Evolutionary conservation across 148 eudicot species (phyloP).

Genomic region (Rhododendron simsii): DNA sequence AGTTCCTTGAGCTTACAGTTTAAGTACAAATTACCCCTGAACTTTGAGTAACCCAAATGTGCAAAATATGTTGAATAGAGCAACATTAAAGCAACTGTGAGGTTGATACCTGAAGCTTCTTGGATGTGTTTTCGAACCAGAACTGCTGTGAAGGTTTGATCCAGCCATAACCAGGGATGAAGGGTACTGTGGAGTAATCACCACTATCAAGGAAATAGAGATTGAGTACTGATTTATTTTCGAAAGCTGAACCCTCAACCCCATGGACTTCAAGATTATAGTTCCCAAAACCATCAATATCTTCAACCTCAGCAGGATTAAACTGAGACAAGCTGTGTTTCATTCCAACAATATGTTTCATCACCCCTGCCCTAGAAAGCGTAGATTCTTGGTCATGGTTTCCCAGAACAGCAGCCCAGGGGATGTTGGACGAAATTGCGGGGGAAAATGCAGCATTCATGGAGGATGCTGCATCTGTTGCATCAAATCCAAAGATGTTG

Average conservation of each 20-base stretch:
- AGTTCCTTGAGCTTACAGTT: neutral
- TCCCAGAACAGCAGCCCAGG: constrained; percentile 95
- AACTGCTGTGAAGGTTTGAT: constrained; percentile 85
- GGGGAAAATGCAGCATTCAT: constrained; percentile 82
- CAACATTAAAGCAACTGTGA: neutral
- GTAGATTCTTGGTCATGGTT: constrained; percentile 90
- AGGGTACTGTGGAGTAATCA: constrained; percentile 75
- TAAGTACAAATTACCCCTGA: neutral
- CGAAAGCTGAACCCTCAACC: constrained; percentile 48
- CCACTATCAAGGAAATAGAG: constrained; percentile 92
- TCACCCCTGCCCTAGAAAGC: constrained; percentile 68
- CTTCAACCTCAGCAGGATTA: constrained; percentile 49
- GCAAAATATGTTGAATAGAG: neutral
- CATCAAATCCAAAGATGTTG: constrained; percentile 70
- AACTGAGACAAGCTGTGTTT: constrained; percentile 62
- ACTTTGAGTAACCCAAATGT: neutral
- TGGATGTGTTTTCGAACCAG: constrained; percentile 73
- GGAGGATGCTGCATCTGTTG: constrained; percentile 58
- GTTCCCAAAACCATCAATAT: constrained; percentile 88
- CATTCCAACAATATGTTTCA: constrained; percentile 72
- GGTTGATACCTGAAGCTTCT: constrained; percentile 50
- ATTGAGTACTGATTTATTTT: constrained; percentile 76
- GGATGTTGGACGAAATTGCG: constrained; percentile 53
- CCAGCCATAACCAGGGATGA: constrained; percentile 78
- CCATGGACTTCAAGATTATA: constrained; percentile 85